Base-by-base conservation (phyloP, 2,329 filamentous ascomycete species). In the Monosporascus sp. region DNA sequence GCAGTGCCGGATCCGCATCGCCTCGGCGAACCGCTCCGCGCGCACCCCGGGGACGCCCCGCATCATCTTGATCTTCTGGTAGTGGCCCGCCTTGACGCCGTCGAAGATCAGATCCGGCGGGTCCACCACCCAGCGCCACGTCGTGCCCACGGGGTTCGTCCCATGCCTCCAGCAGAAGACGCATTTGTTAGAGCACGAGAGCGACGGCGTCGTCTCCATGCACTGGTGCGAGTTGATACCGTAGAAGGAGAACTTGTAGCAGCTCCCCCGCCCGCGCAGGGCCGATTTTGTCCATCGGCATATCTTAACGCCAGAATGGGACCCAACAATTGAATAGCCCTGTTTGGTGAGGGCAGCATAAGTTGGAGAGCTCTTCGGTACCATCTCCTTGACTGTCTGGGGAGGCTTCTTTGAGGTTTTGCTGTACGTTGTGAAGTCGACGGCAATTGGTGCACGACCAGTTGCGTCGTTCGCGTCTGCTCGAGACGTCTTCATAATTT, bases 151-250 rank as follows among this genome's bases (percentile, higher is more conserved):
- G 0, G 93, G 93, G 68, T 97, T 99, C 0, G 94, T 97, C 50
- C 93, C 94, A 67, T 97, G 94, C 6, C 94, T 86, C 94, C 93
- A 99, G 79, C 93, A 99, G 71, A 97, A 99, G 60, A 99, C 90
- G 70, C 94, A 97, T 70, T 99, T 97, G 76, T 97, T 97, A 57
- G 88, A 94, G 78, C 93, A 99, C 9, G 90, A 96, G 4, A 99
- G 82, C 0, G 92, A 96, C 0, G 93, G 93, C 0, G 93, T 97
- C 2, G 93, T 93, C 72, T 99, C 93, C 94, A 99, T 99, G 72
- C 93, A 99, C 56, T 96, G 87, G 67, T 99, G 94, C 0, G 92
- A 97, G 59, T 88, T 84, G 70, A 99, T 99, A 48, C 93, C 93
- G 70, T 99, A 99, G 70, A 99, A 96, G 0, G 90, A 96, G 71